Conservation (phyloP, 23 red algal species). For the Pyropia haitanensis region DNA sequence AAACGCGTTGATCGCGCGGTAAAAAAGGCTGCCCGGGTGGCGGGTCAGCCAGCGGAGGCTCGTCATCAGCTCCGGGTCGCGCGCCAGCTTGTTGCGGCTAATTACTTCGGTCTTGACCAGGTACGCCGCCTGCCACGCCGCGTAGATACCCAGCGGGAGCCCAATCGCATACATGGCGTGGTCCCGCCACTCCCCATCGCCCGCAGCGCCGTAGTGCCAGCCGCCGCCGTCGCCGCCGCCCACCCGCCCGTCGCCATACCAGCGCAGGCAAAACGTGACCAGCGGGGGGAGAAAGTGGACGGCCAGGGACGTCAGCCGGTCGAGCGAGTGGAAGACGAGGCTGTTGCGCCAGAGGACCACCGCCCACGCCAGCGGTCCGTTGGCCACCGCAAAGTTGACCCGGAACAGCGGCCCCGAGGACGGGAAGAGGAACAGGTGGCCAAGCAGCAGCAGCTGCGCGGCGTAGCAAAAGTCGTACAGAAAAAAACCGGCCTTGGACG, state of each 20-base stretch:
- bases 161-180: background rate
- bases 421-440: slow-evolving; percentile 18
- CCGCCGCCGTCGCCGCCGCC: background rate
- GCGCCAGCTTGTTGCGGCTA: slow-evolving; percentile 24
- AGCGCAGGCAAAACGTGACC: slow-evolving; percentile 34
- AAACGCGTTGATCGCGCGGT: slow-evolving; percentile 20
- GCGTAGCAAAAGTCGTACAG: slow-evolving; percentile 58
- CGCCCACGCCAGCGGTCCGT: slow-evolving; percentile 41
- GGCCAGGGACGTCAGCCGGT: slow-evolving; percentile 36
- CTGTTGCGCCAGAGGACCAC: slow-evolving; percentile 41
- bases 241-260: slow-evolving; percentile 7
- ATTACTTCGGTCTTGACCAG: slow-evolving; percentile 31
- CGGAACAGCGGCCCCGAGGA: background rate
- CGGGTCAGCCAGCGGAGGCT: slow-evolving; percentile 34
- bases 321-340: slow-evolving; percentile 53
- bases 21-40: background rate
- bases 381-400: slow-evolving; percentile 37
- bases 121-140: slow-evolving; percentile 37
- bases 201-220: background rate
- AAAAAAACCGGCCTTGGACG: slow-evolving; percentile 25
- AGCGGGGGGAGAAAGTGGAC: slow-evolving; percentile 40
- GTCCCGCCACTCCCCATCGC: background rate
- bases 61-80: slow-evolving; percentile 37
- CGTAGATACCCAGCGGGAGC: slow-evolving; percentile 21
- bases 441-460: slow-evolving; percentile 24